phyloP scores from a whole-genome alignment of 1,139 yeast species.

The Scheffersomyces segobiensis region DNA sequence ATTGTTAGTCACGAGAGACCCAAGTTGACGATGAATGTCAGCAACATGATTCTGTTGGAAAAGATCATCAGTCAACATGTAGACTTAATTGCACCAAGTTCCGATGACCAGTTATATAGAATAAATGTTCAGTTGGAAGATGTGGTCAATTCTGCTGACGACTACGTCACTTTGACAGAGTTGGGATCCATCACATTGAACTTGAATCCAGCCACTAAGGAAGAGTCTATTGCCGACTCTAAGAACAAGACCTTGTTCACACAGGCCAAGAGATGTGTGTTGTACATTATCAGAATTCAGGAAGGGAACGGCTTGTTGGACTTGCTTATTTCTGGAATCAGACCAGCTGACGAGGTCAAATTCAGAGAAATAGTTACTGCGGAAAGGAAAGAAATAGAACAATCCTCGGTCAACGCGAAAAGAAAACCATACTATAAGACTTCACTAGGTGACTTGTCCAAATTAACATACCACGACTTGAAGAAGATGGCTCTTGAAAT shows the following conservation, averaged over 20 bases:
- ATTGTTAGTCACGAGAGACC: slow-evolving; percentile 70
- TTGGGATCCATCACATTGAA: slow-evolving; percentile 39
- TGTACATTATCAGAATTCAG: slow-evolving; percentile 82
- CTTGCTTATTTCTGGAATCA: slow-evolving; percentile 69
- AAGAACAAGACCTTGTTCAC: slow-evolving; percentile 61
- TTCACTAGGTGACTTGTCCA: slow-evolving; percentile 55
- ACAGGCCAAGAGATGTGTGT: slow-evolving; percentile 78
- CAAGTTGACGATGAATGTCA: slow-evolving; percentile 57
- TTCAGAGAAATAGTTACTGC: slow-evolving; percentile 56
- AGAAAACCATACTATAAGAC: slow-evolving; percentile 40
- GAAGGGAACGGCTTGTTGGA: slow-evolving; percentile 72
- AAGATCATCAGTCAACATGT: slow-evolving; percentile 56
- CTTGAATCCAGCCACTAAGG: slow-evolving; percentile 54
- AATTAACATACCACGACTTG: slow-evolving; percentile 68
- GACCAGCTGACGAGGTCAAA: slow-evolving; percentile 62
- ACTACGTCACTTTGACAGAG: slow-evolving; percentile 42
- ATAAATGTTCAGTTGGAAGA: slow-evolving; percentile 37
- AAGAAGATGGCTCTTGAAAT: slow-evolving; percentile 77
- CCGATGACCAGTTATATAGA: slow-evolving; percentile 58
- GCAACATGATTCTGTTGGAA: slow-evolving; percentile 64
- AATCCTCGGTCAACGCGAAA: slow-evolving; percentile 20
- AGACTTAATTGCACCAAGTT: slow-evolving; percentile 48
- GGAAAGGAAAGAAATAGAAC: slow-evolving; percentile 40
- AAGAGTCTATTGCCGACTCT: slow-evolving; percentile 42
- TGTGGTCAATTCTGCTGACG: slow-evolving; percentile 38